Percentiles rank a stretch among this genome's conserved stretches.
Evolutionary conservation across 2,329 filamentous ascomycete species (phyloP).

Genomic region (Calonectria leucothoes): DNA sequence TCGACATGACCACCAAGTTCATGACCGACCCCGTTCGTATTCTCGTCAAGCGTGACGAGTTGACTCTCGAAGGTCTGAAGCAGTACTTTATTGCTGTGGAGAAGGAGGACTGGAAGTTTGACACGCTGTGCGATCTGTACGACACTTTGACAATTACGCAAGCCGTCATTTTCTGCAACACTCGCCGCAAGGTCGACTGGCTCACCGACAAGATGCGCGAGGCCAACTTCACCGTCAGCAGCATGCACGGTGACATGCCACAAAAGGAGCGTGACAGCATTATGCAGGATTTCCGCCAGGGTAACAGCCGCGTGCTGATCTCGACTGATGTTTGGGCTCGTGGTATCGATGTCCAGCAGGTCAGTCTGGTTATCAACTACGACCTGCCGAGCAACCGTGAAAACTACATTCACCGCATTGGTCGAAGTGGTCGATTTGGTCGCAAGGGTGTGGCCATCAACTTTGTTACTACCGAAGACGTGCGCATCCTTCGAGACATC

Average conservation of each 20-base stretch:
- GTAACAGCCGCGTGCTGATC: slow-evolving; percentile 95
- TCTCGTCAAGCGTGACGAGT: slow-evolving; percentile 97
- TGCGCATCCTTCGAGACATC: slow-evolving; percentile 96
- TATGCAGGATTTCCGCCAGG: slow-evolving; percentile 98
- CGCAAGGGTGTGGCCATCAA: slow-evolving; percentile 99
- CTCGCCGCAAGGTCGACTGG: slow-evolving; percentile 98
- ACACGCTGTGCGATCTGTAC: slow-evolving; percentile 98
- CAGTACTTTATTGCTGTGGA: slow-evolving; percentile 99
- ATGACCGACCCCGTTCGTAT: slow-evolving; percentile 99
- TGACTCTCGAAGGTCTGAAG: slow-evolving; percentile 97
- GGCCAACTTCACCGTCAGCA: slow-evolving; percentile 97
- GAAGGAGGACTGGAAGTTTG: slow-evolving; percentile 99
- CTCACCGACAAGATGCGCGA: slow-evolving; percentile 99
- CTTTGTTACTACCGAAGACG: slow-evolving; percentile 98
- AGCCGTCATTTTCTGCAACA: slow-evolving; percentile 99
- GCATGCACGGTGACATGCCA: slow-evolving; percentile 99
- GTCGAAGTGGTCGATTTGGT: slow-evolving; percentile 93
- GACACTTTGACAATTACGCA: slow-evolving; percentile 98
- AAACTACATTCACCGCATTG: slow-evolving; percentile 99
- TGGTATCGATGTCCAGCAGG: slow-evolving; percentile 98
- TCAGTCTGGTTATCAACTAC: slow-evolving; percentile 98
- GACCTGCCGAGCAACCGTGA: slow-evolving; percentile 98
- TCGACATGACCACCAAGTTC: slow-evolving; percentile 99
- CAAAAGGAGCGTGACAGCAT: slow-evolving; percentile 98
- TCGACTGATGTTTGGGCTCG: slow-evolving; percentile 98